These are phyloP conservation scores for Sicyos edulis DNA, from an alignment of 306 rosid genomes.

Conservation along the genomic window DNA sequence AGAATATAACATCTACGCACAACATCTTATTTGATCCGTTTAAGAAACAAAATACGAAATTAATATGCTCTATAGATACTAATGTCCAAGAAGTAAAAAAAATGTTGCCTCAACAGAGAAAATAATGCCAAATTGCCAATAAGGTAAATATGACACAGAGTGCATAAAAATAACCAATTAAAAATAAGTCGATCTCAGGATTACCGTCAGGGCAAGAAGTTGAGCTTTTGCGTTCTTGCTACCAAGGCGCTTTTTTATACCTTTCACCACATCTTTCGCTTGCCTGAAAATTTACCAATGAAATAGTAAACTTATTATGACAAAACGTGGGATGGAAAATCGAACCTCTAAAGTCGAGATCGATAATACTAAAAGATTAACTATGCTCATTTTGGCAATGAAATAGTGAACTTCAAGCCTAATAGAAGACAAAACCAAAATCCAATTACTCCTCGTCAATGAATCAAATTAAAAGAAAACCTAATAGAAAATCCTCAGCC, in stretches of 20 bases:
- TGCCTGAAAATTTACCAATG: slow-evolving; percentile 47
- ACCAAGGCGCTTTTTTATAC: slow-evolving; percentile 81
- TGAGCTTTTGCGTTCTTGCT: slow-evolving; percentile 82
- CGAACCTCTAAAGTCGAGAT: too few species aligned
- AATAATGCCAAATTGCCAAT: neutral
- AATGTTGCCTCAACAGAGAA: neutral
- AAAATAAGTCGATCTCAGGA: neutral
- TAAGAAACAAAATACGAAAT: neutral
- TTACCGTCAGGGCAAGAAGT: slow-evolving; percentile 84
- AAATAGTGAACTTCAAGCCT: slow-evolving; percentile 12
- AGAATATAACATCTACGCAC: neutral
- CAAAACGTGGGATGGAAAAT: too few species aligned
- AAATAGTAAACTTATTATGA: too few species aligned
- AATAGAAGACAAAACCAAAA: neutral
- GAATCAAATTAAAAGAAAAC: slow-evolving; percentile 9
- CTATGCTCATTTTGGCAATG: too few species aligned
- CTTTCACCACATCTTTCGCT: slow-evolving; percentile 78
- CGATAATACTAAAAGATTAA: too few species aligned
- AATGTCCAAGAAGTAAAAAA: neutral
- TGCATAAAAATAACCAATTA: neutral
- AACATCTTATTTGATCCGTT: neutral
- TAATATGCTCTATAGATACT: neutral
- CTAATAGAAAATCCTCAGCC: neutral
- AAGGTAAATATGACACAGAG: neutral
- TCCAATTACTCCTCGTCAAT: neutral